Evolutionary conservation across 768 basidiomycete species (phyloP), one percentile per base, ranked within the genome.

Genomic region (Phylloporus rhodoxanthus): DNA sequence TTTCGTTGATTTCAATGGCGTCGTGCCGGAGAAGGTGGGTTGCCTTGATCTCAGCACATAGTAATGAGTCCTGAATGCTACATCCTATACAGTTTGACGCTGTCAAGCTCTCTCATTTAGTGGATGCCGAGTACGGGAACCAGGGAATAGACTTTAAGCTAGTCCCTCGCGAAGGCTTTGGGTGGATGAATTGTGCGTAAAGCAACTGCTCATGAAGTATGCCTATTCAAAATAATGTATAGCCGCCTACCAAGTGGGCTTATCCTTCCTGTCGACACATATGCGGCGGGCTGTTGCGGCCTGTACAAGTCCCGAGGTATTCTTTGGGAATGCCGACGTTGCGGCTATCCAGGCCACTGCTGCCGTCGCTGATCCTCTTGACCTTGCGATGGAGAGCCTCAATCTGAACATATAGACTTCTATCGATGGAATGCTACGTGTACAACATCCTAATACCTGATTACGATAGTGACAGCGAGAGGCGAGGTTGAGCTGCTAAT

Each of bases 101-200:
- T 2, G 95, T 99, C 56, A 90, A 85, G 68, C 79, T 96, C 19
- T 95, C 91, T 2, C 93, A 97, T 64, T 77, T 97, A 41, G 94
- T 99, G 6, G 94, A 95, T 62, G 96, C 95, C 39, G 95, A 97
- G 72, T 97, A 97, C 59, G 87, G 92, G 8, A 93, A 93, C 66
- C 91, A 93, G 64, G 95, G 95, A 43, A 78, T 95, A 58, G 95
- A 99, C 73, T 99, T 99, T 74, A 91, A 94, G 72, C 84, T 94
- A 79, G 88, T 97, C 38, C 94, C 94, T 43, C 80, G 93, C 13
- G 95, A 98, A 70, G 95, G 95, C 47, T 99, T 98, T 64, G 95
- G 95, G 8, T 97, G 93, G 95, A 96, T 93, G 88, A 95, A 95
- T 54, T 77, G 91, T 91, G 60, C 52, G 84, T 72, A 10, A 33